These are phyloP conservation scores for Botrytis medusae DNA, from an alignment of 2,329 filamentous ascomycete species.

Conservation along the genomic window DNA sequence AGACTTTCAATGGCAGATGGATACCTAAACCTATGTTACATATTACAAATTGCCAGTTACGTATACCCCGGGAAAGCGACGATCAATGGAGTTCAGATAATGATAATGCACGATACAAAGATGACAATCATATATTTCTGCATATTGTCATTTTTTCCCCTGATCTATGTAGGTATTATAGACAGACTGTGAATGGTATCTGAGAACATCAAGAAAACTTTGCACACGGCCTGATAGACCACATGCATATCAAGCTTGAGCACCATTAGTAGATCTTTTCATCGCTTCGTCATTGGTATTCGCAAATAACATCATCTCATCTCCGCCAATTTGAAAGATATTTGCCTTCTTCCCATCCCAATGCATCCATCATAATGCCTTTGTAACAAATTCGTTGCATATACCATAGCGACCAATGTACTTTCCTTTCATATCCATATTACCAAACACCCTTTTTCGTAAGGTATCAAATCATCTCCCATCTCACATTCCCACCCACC, in stretches of 20 bases:
- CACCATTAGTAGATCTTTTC: background rate
- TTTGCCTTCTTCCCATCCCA: background rate
- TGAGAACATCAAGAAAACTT: background rate
- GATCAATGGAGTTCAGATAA: background rate
- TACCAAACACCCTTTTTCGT: background rate
- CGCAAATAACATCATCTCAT: background rate
- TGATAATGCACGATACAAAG: background rate
- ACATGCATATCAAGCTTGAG: background rate
- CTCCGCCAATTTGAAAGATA: background rate
- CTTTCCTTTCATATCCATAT: background rate
- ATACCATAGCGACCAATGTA: background rate
- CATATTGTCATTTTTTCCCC: background rate
- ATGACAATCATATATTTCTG: background rate
- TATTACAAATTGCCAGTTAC: background rate
- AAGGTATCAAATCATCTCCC: background rate
- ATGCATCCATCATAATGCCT: background rate
- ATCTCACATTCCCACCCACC: background rate
- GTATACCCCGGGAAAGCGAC: background rate
- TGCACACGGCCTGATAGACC: background rate
- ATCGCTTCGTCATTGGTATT: background rate
- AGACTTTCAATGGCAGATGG: constrained; percentile 95
- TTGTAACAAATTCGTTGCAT: constrained; percentile 8
- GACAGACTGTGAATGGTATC: background rate
- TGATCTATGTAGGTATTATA: background rate
- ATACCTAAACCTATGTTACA: constrained; percentile 70